Base-by-base conservation (phyloP, 495 filamentous ascomycete species). In the Daldinia childiae region DNA sequence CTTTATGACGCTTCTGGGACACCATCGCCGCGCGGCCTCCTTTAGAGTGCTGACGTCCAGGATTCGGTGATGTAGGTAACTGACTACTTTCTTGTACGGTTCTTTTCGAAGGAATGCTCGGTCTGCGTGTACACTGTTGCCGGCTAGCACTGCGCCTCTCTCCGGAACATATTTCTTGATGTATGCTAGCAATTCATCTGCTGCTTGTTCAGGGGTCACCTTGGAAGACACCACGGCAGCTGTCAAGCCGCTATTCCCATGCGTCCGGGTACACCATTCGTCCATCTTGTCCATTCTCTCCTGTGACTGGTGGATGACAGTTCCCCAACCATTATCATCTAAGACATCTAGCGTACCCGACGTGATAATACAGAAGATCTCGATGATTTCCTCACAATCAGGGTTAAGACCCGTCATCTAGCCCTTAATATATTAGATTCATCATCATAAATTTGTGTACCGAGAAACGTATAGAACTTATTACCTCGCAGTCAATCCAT, bases 321-420 rank as follows among this genome's bases (percentile, higher is more conserved):
- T 85, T 67, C 95, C 92, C 84, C 90, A 95, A 65, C 95, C 95
- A 24, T 85, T 78, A 12, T 87, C 80, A 50, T 98, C 94, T 12
- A 97, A 80, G 29, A 97, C 75, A 41, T 92, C 84, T 24, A 99
- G 86, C 39, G 94, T 80, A 48, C 86, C 84, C 73, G 95, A 89
- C 7, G 96, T 99, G 76, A 99, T 87, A 81, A 96, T 91, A 82
- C 95, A 99, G 79, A 91, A 95, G 32, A 99, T 91, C 76, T 96
- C 93, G 71, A 99, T 88, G 74, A 99, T 97, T 15, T 88, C 86
- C 74, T 98, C 96, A 19, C 79, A 87, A 30, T 90, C 87, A 1
- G 88, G 82, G 77, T 97, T 84, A 4, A 99, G 88, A 3, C 95
- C 95, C 3, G 96, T 98, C 95, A 99, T 99, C 94, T 97, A 34